Conservation (phyloP, 2,329 filamentous ascomycete genomes). For the Cladorrhinum sp. region DNA sequence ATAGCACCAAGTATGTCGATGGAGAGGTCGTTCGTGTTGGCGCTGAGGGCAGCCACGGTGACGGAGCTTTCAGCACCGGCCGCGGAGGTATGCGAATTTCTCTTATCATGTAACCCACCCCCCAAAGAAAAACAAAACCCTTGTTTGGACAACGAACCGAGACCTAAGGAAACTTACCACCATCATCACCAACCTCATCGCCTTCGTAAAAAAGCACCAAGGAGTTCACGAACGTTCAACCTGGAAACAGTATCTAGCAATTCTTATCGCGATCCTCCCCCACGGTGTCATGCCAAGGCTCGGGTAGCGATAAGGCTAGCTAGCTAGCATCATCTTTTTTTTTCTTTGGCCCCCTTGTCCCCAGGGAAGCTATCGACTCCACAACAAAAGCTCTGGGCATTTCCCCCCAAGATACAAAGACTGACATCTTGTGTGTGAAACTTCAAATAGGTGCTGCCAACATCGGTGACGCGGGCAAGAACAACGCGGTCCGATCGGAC, state of each 20-base stretch:
- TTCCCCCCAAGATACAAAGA: neutral
- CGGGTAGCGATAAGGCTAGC: constrained; percentile 19
- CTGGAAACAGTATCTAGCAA: neutral
- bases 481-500: constrained; percentile 44
- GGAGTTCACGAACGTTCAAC: neutral
- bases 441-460: constrained; percentile 54
- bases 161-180: neutral
- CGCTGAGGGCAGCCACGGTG: constrained; percentile 52
- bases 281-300: constrained; percentile 16
- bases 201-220: too few relatives aligned
- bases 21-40: constrained; percentile 59
- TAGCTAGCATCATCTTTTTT: neutral
- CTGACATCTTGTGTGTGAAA: neutral
- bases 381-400: neutral
- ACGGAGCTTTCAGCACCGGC: constrained; percentile 57
- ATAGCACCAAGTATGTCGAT: constrained; percentile 58
- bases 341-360: neutral
- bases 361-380: neutral
- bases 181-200: neutral
- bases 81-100: constrained; percentile 48
- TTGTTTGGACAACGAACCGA: neutral
- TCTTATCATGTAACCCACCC: neutral
- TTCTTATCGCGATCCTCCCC: constrained; percentile 4
- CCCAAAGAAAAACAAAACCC: too few relatives aligned
- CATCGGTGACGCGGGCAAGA: constrained; percentile 49